A percentile compares a stretch with the other conserved stretches of the same genome.
Conservation (phyloP, 2,329 filamentous ascomycete genomes). For the Aureobasidium leucospermi region DNA sequence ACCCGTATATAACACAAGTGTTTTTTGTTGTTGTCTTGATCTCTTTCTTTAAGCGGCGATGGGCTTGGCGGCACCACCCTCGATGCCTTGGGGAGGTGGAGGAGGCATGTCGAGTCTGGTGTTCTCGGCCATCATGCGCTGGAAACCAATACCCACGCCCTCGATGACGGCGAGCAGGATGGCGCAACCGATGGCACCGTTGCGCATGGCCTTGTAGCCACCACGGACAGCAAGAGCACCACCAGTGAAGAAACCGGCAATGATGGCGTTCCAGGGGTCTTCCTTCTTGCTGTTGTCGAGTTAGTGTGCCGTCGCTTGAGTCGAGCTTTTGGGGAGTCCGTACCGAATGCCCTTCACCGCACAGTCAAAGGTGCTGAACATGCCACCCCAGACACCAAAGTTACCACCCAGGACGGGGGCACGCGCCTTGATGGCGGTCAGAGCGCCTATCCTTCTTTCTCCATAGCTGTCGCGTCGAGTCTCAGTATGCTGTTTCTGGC, state of each 20-base stretch:
- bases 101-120: conserved; percentile 65
- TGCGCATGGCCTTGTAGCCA: conserved; percentile 83
- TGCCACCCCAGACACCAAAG: conserved; percentile 94
- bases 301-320: conserved; percentile 8
- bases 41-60: conserved; percentile 13
- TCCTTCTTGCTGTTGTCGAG: conserved; percentile 63
- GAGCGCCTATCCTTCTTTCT: conserved; percentile 85
- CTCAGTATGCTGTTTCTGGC: background rate
- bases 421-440: conserved; percentile 96
- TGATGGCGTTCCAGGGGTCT: conserved; percentile 96
- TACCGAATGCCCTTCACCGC: conserved; percentile 71
- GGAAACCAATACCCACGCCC: conserved; percentile 92
- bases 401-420: conserved; percentile 95
- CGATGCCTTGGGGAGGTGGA: conserved; percentile 25
- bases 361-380: conserved; percentile 95
- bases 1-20: conserved; percentile 2
- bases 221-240: conserved; percentile 87
- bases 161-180: conserved; percentile 93
- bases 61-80: conserved; percentile 10
- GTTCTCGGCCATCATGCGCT: conserved; percentile 85
- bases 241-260: conserved; percentile 93
- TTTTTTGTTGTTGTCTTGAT: background rate
- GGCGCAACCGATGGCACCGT: conserved; percentile 93
- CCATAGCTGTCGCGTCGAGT: conserved; percentile 37
- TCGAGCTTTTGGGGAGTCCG: background rate